phyloP scores from a whole-genome alignment of 257 asterid species.

The Gardenia jasminoides region DNA sequence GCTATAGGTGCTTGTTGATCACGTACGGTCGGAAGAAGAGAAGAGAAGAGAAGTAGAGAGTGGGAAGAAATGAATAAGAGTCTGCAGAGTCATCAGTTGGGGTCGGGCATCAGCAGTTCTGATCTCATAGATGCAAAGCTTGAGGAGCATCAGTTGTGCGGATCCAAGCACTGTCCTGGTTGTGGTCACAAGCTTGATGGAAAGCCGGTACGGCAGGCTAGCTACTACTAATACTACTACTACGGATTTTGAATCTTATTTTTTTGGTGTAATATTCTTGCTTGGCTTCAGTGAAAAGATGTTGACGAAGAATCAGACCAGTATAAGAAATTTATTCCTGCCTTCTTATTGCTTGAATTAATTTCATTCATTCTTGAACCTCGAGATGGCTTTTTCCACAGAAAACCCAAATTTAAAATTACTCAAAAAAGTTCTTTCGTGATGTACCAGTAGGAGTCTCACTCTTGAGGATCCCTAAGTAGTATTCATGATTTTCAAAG shows the following conservation, averaged over 20 bases:
- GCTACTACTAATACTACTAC: no score
- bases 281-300: constrained; percentile 43
- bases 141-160: constrained; percentile 91
- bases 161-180: constrained; percentile 95
- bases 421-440: not conserved
- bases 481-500: not conserved
- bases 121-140: constrained; percentile 97
- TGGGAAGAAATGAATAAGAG: constrained; percentile 42
- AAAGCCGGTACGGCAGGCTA: constrained; percentile 59
- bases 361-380: not conserved
- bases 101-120: constrained; percentile 60
- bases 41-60: not conserved
- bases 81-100: constrained; percentile 55
- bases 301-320: constrained; percentile 23
- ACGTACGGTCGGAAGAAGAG: not conserved
- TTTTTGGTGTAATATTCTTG: constrained; percentile 31
- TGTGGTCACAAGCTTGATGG: constrained; percentile 96
- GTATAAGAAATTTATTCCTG: constrained; percentile 26
- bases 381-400: not conserved
- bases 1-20: not conserved
- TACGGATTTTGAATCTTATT: not conserved
- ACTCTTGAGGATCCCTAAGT: not conserved
- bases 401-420: not conserved
- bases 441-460: not conserved
- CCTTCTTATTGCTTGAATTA: not conserved